phyloP scores from a whole-genome alignment of 1,139 yeast genomes.

The Scheffersomyces parashehatae region DNA sequence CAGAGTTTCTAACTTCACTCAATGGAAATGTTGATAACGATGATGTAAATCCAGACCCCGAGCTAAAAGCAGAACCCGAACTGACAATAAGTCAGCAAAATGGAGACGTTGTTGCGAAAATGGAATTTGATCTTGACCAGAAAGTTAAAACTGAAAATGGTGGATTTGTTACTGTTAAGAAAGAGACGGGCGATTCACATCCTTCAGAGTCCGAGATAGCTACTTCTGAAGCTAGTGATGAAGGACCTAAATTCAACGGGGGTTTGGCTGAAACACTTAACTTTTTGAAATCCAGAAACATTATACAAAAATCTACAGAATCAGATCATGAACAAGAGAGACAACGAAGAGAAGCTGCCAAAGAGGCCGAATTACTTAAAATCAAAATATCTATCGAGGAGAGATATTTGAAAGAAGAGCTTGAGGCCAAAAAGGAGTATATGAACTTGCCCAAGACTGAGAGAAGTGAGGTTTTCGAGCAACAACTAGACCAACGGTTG shows the following conservation, averaged over 20 bases:
- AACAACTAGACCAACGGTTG: constrained; percentile 31
- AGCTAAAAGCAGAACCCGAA: neutral
- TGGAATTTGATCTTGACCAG: no score
- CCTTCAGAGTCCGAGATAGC: neutral
- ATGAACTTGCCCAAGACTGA: constrained; percentile 31
- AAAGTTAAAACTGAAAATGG: neutral
- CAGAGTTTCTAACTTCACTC: constrained; percentile 53
- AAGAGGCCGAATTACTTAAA: constrained; percentile 33
- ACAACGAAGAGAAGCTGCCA: constrained; percentile 28
- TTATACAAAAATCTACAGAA: constrained; percentile 20
- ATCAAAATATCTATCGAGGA: constrained; percentile 40
- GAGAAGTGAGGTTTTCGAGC: constrained; percentile 27
- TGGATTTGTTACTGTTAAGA: neutral
- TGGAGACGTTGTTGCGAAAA: no score
- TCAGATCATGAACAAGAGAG: constrained; percentile 16
- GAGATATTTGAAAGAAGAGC: constrained; percentile 40
- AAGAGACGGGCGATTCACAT: constrained; percentile 1
- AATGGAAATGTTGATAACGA: constrained; percentile 6
- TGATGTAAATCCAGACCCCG: neutral
- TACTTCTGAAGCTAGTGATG: constrained; percentile 11
- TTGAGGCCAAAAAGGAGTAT: constrained; percentile 32
- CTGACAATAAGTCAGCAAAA: no score
- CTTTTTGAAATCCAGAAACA: constrained; percentile 50
- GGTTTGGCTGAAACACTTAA: constrained; percentile 62
- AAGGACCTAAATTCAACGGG: constrained; percentile 36